phyloP scores from a whole-genome alignment of 1,284 basidiomycete species.

The Cerrena zonata region DNA sequence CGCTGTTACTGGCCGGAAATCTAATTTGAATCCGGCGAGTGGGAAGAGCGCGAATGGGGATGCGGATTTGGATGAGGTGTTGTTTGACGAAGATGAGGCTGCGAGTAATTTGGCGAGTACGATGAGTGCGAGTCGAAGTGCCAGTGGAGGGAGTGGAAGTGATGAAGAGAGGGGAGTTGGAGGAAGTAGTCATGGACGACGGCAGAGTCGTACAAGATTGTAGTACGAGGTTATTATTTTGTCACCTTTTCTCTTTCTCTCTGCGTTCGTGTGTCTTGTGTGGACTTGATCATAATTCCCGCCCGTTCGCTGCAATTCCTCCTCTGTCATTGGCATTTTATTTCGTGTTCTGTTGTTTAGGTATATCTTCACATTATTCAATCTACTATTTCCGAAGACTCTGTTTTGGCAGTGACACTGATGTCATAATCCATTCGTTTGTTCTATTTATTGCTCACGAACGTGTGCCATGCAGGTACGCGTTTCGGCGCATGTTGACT shows the following conservation, averaged over 20 bases:
- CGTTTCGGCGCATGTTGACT: not conserved
- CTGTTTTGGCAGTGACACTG: too few relatives aligned
- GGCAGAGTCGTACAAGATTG: not conserved
- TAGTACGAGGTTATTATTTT: too few relatives aligned
- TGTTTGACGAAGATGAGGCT: conserved; percentile 54
- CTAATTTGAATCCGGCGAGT: conserved; percentile 23
- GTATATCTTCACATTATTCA: too few relatives aligned
- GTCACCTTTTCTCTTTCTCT: too few relatives aligned
- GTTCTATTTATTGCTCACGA: not conserved
- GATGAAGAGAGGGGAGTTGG: conserved; percentile 1
- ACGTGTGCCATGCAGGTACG: not conserved
- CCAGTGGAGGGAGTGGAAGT: conserved; percentile 17
- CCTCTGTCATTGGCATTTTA: not conserved
- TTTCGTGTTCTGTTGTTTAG: not conserved
- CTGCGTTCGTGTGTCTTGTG: too few relatives aligned
- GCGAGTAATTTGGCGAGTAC: not conserved
- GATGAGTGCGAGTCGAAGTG: conserved; percentile 9
- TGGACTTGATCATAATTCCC: too few relatives aligned
- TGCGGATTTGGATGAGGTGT: conserved; percentile 38
- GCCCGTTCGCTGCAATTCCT: not conserved
- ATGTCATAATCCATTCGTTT: not conserved
- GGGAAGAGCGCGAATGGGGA: conserved; percentile 13
- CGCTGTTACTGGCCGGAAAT: conserved; percentile 22
- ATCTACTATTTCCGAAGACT: too few relatives aligned
- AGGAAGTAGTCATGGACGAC: not conserved